Base-by-base conservation (phyloP, 192 early-diverging fungal genomes). In the Coemansia reversa region DNA sequence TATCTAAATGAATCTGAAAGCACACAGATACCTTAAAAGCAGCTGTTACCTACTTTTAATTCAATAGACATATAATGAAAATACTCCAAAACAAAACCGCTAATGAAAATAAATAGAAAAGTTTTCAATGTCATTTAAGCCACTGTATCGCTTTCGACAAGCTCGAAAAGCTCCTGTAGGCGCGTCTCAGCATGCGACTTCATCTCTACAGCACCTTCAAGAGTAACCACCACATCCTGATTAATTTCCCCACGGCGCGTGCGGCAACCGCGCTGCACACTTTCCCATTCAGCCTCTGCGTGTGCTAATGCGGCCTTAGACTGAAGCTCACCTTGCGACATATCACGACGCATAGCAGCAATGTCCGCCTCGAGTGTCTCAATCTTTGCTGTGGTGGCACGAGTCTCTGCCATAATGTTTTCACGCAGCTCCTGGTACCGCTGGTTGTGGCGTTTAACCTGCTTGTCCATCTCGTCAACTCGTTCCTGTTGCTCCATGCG, bases 311-410 rank as follows among this genome's bases (percentile, higher is more conserved):
- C 74, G 1, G 75, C 70, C 68, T 70, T 66, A 16, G 75, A 74
- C 67, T 76, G 70, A 16, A 82, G 67, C 68, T 82, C 75, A 58
- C 74, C 70, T 25, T 77, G 70, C 42, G 70, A 70, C 12, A 70
- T 77, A 16, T 68, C 70, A 35, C 71, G 70, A 39, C 75, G 74
- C 75, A 82, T 76, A 6, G 70, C 70, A 5, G 63, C 64, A 67
- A 82, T 82, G 29, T 77, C 75, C 3, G 68, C 75, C 61, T 82
- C 79, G 28, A 82, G 57, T 53, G 69, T 67, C 70, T 82, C 79
- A 24, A 82, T 77, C 67, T 82, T 75, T 35, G 63, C 58, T 14
- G 75, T 57, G 0, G 75, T 51, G 18, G 79, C 67, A 3, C 65
- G 74, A 11, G 67, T 63, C 62, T 82, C 79, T 14, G 67, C 70